A percentile compares a stretch with the other conserved stretches of the same genome.
These are phyloP conservation scores for Astrothelium subdiscretum DNA, from an alignment of 495 filamentous ascomycete genomes.

Conservation along the genomic window DNA sequence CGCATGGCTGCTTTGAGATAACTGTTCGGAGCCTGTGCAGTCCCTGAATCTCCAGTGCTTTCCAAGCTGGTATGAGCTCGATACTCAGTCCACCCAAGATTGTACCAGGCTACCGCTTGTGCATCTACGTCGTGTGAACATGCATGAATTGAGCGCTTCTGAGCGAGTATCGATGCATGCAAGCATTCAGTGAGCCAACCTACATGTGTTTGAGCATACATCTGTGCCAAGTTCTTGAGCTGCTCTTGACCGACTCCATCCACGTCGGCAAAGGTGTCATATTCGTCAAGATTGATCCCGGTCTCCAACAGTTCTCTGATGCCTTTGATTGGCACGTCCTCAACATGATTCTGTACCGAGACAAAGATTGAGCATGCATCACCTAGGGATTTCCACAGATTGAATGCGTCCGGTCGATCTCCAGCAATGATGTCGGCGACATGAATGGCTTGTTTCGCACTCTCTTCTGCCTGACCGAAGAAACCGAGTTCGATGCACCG, in stretches of 20 bases:
- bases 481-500: slow-evolving; percentile 66
- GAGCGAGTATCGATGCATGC: slow-evolving; percentile 64
- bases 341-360: slow-evolving; percentile 53
- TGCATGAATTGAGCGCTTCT: slow-evolving; percentile 71
- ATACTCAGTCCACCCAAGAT: slow-evolving; percentile 89
- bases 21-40: slow-evolving; percentile 38
- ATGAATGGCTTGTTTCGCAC: slow-evolving; percentile 48
- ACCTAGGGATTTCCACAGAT: slow-evolving; percentile 88
- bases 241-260: slow-evolving; percentile 53
- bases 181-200: slow-evolving; percentile 28
- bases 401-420: slow-evolving; percentile 59
- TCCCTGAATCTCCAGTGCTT: slow-evolving; percentile 17
- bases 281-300: slow-evolving; percentile 28
- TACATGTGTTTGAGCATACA: background rate
- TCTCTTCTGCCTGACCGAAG: slow-evolving; percentile 64
- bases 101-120: slow-evolving; percentile 94
- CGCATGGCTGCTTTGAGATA: slow-evolving; percentile 73
- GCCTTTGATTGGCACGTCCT: slow-evolving; percentile 43
- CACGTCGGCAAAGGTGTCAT: slow-evolving; percentile 53
- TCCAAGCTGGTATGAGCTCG: slow-evolving; percentile 57
- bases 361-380: slow-evolving; percentile 80
- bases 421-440: slow-evolving; percentile 41
- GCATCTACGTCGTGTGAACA: slow-evolving; percentile 69
- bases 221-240: slow-evolving; percentile 14
- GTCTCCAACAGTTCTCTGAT: slow-evolving; percentile 44